A percentile compares a stretch with the other conserved stretches of the same genome.
Conservation (phyloP, 495 filamentous ascomycete species). For the Aspergillus saccharolyticus region DNA sequence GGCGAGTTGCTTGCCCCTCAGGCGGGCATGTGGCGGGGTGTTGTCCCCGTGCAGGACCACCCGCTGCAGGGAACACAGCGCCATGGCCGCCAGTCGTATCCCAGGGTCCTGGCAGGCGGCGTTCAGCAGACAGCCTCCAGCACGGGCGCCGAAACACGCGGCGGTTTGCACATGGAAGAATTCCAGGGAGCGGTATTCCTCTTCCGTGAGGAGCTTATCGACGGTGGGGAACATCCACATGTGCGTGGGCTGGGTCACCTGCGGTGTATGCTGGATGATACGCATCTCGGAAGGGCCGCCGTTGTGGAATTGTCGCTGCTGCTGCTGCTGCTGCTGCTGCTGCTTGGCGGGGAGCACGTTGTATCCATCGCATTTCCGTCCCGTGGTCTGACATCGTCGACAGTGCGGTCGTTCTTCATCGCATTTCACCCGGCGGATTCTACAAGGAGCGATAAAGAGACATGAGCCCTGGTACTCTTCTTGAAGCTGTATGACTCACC, state of each 20-base stretch:
- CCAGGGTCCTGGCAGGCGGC: slow-evolving; percentile 55
- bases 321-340: too few relatives aligned
- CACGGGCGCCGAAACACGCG: slow-evolving; percentile 51
- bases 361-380: slow-evolving; percentile 39
- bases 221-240: slow-evolving; percentile 13
- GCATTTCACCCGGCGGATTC: slow-evolving; percentile 60
- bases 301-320: not conserved
- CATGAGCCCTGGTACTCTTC: not conserved
- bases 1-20: slow-evolving; percentile 21
- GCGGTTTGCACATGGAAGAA: slow-evolving; percentile 56
- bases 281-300: slow-evolving; percentile 2
- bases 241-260: slow-evolving; percentile 11
- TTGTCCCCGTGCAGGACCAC: slow-evolving; percentile 39
- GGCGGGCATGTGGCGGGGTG: not conserved
- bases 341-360: not conserved
- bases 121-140: slow-evolving; percentile 46
- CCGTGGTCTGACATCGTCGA: slow-evolving; percentile 45
- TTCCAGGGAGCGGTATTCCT: slow-evolving; percentile 53
- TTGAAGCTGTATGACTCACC: slow-evolving; percentile 4
- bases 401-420: slow-evolving; percentile 56
- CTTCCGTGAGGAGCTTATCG: slow-evolving; percentile 5
- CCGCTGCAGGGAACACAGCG: slow-evolving; percentile 59
- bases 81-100: slow-evolving; percentile 57
- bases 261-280: slow-evolving; percentile 17
- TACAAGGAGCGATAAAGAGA: too few relatives aligned